phyloP scores from a whole-genome alignment of 2,329 filamentous ascomycete genomes.

The Talaromyces sp. region DNA sequence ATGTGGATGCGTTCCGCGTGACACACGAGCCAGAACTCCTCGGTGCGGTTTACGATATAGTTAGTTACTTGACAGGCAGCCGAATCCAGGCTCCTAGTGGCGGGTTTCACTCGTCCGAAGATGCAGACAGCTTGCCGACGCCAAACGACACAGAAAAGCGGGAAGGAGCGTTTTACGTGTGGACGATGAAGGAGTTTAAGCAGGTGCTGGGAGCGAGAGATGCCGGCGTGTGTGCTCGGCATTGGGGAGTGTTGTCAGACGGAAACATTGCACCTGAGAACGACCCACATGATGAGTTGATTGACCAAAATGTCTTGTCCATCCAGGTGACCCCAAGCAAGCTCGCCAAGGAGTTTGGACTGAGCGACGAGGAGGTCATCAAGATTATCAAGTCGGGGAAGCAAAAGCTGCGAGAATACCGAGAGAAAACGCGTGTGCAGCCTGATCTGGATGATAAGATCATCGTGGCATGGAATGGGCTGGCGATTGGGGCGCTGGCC shows the following conservation, averaged over 20 bases:
- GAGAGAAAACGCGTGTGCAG: slow-evolving; percentile 67
- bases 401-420: slow-evolving; percentile 62
- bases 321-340: slow-evolving; percentile 63
- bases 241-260: slow-evolving; percentile 77
- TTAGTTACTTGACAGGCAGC: slow-evolving; percentile 72
- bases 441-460: slow-evolving; percentile 85
- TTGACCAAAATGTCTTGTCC: slow-evolving; percentile 84
- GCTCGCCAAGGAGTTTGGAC: slow-evolving; percentile 68
- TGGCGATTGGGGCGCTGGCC: slow-evolving; percentile 78
- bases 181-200: slow-evolving; percentile 83
- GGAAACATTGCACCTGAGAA: slow-evolving; percentile 80
- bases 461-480: slow-evolving; percentile 79
- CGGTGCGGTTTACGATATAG: slow-evolving; percentile 73
- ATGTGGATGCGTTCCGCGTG: slow-evolving; percentile 77
- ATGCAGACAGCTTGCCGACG: slow-evolving; percentile 75
- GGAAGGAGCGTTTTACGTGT: slow-evolving; percentile 91
- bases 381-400: slow-evolving; percentile 63
- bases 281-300: slow-evolving; percentile 89
- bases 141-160: slow-evolving; percentile 74
- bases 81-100: slow-evolving; percentile 64
- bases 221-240: slow-evolving; percentile 68
- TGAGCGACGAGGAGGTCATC: slow-evolving; percentile 64
- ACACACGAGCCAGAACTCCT: slow-evolving; percentile 66
- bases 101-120: slow-evolving; percentile 82
- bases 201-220: slow-evolving; percentile 65